phyloP scores from a whole-genome alignment of 306 rosid genomes.

The Leucaena leucocephala region DNA sequence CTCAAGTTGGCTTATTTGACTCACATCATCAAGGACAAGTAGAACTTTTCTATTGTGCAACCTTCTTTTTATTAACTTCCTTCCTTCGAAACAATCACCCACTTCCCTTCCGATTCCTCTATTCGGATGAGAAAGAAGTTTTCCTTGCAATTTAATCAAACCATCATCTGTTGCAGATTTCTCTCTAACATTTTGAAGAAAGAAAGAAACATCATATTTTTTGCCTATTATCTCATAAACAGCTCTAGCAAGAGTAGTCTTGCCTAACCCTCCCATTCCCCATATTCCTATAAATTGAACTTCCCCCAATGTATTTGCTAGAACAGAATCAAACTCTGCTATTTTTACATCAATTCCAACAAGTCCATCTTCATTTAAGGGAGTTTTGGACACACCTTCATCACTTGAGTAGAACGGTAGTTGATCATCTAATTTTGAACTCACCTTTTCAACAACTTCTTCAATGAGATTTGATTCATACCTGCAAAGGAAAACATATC shows the following conservation, averaged over 20 bases:
- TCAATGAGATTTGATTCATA: too few relatives aligned
- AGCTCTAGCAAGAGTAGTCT: not conserved
- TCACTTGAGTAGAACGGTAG: too few relatives aligned
- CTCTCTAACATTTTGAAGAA: not conserved
- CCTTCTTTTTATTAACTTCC: not conserved
- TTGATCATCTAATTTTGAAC: too few relatives aligned
- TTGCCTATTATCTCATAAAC: not conserved
- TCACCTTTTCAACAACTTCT: too few relatives aligned
- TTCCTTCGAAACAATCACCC: not conserved
- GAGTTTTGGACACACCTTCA: too few relatives aligned
- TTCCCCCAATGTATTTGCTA: too few relatives aligned
- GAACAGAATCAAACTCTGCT: too few relatives aligned
- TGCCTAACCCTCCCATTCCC: not conserved
- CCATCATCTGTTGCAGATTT: not conserved
- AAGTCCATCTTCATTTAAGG: not conserved
- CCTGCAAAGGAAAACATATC: too few relatives aligned
- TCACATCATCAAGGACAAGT: slow-evolving; percentile 11
- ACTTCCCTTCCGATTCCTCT: not conserved
- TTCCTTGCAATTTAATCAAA: not conserved
- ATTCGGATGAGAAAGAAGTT: not conserved
- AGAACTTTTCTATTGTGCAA: not conserved
- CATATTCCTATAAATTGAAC: not conserved
- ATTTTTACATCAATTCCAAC: not conserved
- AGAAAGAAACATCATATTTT: not conserved
- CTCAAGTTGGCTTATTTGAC: not conserved